Evolutionary conservation across 2,329 filamentous ascomycete species (phyloP).

Genomic region (Penicillium glabrum): DNA sequence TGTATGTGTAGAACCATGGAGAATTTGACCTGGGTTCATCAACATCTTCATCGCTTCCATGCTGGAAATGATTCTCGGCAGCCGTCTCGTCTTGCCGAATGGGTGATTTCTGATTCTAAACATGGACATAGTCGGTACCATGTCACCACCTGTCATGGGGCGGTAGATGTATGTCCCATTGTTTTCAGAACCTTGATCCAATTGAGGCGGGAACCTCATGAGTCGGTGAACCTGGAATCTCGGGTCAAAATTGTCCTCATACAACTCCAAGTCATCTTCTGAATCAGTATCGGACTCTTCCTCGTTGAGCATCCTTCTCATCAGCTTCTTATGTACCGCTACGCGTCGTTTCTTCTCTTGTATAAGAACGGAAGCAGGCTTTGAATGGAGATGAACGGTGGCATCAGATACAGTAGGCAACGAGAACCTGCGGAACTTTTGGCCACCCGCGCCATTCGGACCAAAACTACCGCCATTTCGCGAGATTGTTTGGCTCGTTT

Average conservation of each 20-base stretch:
- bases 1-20: conserved; percentile 44
- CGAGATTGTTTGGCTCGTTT: conserved; percentile 37
- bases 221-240: conserved; percentile 23
- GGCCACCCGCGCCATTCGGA: conserved; percentile 2
- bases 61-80: conserved; percentile 10
- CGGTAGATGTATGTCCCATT: conserved; percentile 19
- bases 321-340: conserved; percentile 25
- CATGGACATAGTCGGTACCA: not conserved
- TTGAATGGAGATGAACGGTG: conserved; percentile 37
- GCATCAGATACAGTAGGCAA: conserved; percentile 35
- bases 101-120: not conserved
- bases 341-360: conserved; percentile 26
- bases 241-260: not conserved
- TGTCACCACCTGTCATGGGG: not conserved
- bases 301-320: conserved; percentile 14
- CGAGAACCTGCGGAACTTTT: conserved; percentile 3
- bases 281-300: not conserved
- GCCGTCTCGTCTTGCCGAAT: not conserved
- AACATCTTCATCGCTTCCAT: conserved; percentile 34
- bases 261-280: not conserved
- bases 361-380: conserved; percentile 32
- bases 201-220: conserved; percentile 16
- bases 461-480: conserved; percentile 19
- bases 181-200: not conserved
- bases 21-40: conserved; percentile 40